Conservation (phyloP, 2,329 filamentous ascomycete genomes). For the Colletotrichum eremochloae region DNA sequence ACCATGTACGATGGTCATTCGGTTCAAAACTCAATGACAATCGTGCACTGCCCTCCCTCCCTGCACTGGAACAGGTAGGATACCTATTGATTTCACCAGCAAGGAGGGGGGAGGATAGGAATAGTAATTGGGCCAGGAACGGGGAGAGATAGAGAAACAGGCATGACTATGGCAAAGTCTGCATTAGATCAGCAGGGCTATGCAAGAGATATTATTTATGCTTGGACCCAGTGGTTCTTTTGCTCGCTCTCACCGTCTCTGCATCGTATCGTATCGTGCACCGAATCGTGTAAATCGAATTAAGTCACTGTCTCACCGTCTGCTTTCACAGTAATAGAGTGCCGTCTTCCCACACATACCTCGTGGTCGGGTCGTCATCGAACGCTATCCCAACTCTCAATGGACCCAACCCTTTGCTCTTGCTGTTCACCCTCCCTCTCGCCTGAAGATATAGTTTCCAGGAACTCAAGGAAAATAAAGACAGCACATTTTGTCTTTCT, state of each 20-base stretch:
- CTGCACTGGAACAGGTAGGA: not conserved
- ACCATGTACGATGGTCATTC: not conserved
- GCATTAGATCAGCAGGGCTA: slow-evolving; percentile 33
- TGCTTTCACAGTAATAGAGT: slow-evolving; percentile 20
- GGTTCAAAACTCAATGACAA: not conserved
- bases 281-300: slow-evolving; percentile 18
- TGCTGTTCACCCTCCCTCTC: not conserved
- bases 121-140: not conserved
- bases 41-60: not conserved
- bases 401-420: slow-evolving; percentile 15
- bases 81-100: not conserved
- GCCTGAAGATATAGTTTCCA: not conserved
- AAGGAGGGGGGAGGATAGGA: not conserved
- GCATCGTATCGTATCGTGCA: slow-evolving; percentile 14
- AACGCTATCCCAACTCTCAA: slow-evolving; percentile 20
- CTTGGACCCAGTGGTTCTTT: not conserved
- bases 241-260: slow-evolving; percentile 13
- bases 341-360: slow-evolving; percentile 23
- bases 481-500: slow-evolving; percentile 5
- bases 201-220: slow-evolving; percentile 19
- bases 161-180: slow-evolving; percentile 30
- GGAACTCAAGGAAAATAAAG: not conserved
- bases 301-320: slow-evolving; percentile 29
- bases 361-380: slow-evolving; percentile 24
- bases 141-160: slow-evolving; percentile 11